Conservation (phyloP, 2,329 filamentous ascomycete genomes). For the Dichotomopilus funicola region DNA sequence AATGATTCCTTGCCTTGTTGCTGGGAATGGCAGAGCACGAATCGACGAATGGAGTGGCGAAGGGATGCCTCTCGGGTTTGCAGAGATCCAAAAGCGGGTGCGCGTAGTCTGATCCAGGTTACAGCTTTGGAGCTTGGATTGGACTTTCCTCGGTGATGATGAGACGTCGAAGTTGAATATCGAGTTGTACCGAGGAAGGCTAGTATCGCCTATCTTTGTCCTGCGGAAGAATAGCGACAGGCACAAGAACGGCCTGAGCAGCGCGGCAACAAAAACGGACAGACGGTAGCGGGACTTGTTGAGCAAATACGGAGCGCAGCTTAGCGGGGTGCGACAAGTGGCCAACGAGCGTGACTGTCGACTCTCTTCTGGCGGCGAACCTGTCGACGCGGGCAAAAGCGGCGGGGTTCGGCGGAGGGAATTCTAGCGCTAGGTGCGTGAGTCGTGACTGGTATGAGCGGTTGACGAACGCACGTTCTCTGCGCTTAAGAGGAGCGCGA, state of each 20-base stretch:
- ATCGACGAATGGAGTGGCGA: no score
- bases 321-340: slow-evolving; percentile 9
- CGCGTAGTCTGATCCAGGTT: no score
- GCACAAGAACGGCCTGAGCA: neutral
- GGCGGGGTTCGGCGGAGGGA: slow-evolving; percentile 11
- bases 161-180: no score
- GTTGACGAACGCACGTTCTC: slow-evolving; percentile 11
- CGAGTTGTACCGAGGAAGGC: no score
- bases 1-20: no score
- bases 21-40: no score
- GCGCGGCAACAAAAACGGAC: slow-evolving; percentile 12
- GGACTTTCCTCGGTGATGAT: no score
- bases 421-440: neutral
- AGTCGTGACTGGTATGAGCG: neutral
- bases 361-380: neutral
- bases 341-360: slow-evolving; percentile 13
- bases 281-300: slow-evolving; percentile 9
- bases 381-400: slow-evolving; percentile 12
- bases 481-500: slow-evolving; percentile 15
- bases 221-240: slow-evolving; percentile 1
- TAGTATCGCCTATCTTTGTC: no score
- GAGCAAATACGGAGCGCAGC: slow-evolving; percentile 8
- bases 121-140: no score
- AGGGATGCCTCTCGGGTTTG: no score
- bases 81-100: no score